Base-by-base conservation (phyloP, 306 rosid species). In the Echinosophora koreensis region DNA sequence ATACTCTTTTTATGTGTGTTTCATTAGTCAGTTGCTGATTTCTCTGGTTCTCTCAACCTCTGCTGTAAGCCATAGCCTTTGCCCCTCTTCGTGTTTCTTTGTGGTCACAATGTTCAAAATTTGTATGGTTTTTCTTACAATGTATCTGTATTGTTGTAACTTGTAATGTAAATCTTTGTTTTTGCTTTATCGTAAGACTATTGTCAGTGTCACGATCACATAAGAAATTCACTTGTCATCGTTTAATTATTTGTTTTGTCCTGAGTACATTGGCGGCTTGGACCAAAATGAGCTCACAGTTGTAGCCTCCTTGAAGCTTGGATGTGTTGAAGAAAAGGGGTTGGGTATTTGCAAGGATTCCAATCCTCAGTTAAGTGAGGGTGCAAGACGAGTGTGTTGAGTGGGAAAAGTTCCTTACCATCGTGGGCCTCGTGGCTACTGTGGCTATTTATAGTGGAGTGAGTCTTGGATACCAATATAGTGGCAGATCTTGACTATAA, bases 201-300 rank as follows among this genome's bases (percentile, higher is more conserved):
- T 57, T 47, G 35, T 16, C 69, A n/a, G 50, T 47, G 42, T 16
- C 69, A 42, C 82, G 37, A 35, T 16, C 69, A 42, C 82, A 55
- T 28, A 9, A 27, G 37, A 39, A 39, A 35, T 62, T 28, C 32
- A 35, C 42, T 59, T 74, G 49, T 58, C n/a, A 39, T 47, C 38
- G 5, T 41, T 13, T 12, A 27, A 30, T 0, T 30, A 30, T 30
- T 30, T 30, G 32, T 30, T 42, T 42, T 11, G 0, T 3, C 8
- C 8, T 42, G 49, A 42, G 4, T 42, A 2, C 3, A 2, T 11
- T 14, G 49, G 49, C 49, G 9, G 49, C 49, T 42, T 42, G 49
- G 49, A 42, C 49, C 13, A 42, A 12, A 42, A 42, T 1, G 49
- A 42, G 49, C 4, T 42, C 32, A 30, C 32, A 2, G 32, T 3